phyloP scores from a whole-genome alignment of 176 grass and related monocot species.

The Rhynchospora breviuscula region DNA sequence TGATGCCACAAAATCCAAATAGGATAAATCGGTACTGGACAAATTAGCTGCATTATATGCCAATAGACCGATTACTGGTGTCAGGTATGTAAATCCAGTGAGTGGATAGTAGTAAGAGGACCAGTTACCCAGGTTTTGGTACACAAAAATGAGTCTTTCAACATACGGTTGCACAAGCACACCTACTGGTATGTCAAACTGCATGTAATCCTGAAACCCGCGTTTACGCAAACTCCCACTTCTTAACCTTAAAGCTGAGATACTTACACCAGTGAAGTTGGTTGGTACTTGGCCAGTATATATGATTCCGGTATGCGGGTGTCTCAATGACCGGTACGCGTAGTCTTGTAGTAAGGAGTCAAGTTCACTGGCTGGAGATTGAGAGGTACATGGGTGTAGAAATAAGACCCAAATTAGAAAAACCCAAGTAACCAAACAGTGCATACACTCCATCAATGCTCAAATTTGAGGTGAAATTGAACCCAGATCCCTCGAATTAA shows the following conservation, averaged over 20 bases:
- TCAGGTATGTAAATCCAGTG: slow-evolving; percentile 65
- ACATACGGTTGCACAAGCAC: slow-evolving; percentile 66
- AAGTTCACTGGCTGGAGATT: slow-evolving; percentile 36
- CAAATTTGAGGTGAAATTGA: slow-evolving; percentile 10
- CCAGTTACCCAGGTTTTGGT: slow-evolving; percentile 53
- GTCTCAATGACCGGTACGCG: slow-evolving; percentile 50
- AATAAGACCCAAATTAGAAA: slow-evolving; percentile 21
- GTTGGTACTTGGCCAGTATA: slow-evolving; percentile 48
- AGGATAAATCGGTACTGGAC: slow-evolving; percentile 36
- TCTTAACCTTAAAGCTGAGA: slow-evolving; percentile 59
- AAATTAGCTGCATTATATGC: slow-evolving; percentile 72
- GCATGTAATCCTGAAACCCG: slow-evolving; percentile 42
- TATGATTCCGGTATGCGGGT: slow-evolving; percentile 55
- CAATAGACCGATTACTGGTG: slow-evolving; percentile 70
- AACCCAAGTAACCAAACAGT: slow-evolving; percentile 25
- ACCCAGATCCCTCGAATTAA: slow-evolving; percentile 24
- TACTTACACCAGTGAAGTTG: slow-evolving; percentile 55
- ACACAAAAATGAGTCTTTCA: slow-evolving; percentile 66
- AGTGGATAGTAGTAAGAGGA: slow-evolving; percentile 58
- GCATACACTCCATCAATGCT: slow-evolving; percentile 24
- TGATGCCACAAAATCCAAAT: slow-evolving; percentile 44
- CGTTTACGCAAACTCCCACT: slow-evolving; percentile 66
- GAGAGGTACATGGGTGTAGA: slow-evolving; percentile 19
- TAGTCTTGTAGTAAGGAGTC: slow-evolving; percentile 72
- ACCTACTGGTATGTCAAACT: slow-evolving; percentile 52